Conservation (phyloP, 306 rosid genomes). For the Fragaria vesca region DNA sequence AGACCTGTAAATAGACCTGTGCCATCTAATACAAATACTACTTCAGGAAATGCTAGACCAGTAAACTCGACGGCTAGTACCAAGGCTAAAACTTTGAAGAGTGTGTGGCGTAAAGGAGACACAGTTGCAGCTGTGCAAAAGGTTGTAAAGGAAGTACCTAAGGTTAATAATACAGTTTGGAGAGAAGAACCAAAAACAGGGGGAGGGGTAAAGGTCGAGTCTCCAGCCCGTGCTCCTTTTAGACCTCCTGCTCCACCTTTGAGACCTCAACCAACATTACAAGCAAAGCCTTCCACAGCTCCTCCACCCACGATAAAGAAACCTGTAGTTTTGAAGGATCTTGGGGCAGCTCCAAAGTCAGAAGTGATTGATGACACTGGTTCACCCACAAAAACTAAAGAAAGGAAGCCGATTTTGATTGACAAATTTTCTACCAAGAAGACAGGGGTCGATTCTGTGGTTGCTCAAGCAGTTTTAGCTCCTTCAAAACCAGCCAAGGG, state of each 20-base stretch:
- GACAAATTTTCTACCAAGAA: constrained; percentile 90
- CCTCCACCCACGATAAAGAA: constrained; percentile 52
- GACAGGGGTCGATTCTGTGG: constrained; percentile 58
- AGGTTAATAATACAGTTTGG: constrained; percentile 34
- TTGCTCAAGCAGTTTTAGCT: constrained; percentile 68
- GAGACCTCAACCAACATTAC: constrained; percentile 67
- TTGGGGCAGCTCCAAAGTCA: constrained; percentile 47
- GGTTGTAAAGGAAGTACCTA: constrained; percentile 58
- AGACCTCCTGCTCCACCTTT: constrained; percentile 45
- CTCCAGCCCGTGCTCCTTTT: constrained; percentile 43
- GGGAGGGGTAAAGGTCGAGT: constrained; percentile 33
- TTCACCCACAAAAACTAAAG: constrained; percentile 42
- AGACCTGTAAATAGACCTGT: constrained; percentile 46
- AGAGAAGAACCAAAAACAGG: constrained; percentile 39
- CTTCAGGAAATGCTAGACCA: constrained; percentile 28
- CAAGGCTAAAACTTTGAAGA: constrained; percentile 71
- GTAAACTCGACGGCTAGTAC: constrained; percentile 25
- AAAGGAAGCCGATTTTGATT: constrained; percentile 81
- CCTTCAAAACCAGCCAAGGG: constrained; percentile 78
- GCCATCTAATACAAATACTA: constrained; percentile 30
- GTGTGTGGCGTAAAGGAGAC: constrained; percentile 99
- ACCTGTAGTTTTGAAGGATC: constrained; percentile 76
- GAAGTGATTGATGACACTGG: constrained; percentile 31
- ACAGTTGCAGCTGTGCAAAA: constrained; percentile 57
- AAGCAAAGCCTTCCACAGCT: constrained; percentile 65